Base-by-base conservation (phyloP, 352 stramenopile genomes). In the Phytopythium delawarense region DNA sequence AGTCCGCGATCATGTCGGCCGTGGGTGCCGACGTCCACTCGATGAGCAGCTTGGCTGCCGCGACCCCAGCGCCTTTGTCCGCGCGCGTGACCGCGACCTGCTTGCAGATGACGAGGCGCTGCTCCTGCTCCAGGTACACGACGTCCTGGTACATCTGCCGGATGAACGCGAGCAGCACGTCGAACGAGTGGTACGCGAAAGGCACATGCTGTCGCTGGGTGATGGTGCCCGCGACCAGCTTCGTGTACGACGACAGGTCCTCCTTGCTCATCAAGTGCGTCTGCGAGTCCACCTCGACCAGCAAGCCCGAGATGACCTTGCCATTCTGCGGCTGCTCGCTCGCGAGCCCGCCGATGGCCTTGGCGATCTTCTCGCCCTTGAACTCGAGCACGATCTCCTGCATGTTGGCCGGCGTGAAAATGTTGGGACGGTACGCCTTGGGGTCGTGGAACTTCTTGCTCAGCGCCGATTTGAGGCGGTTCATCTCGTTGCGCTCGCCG, bases 401-500 rank as follows among this genome's bases (percentile, higher is more conserved):
- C 81, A 93, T 95, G 59, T 96, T 96, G 20, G 87, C 87, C 25
- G 86, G 80, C 13, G 86, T 94, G 28, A 84, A 84, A 16, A 96
- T 94, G 49, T 74, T 94, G 5, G 81, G 82, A 63, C 88, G 75
- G 72, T 96, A 92, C 34, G 84, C 67, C 62, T 92, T 96, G 9
- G 87, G 79, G 62, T 95, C 82, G 87, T 91, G 84, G 63, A 95
- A 95, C 65, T 97, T 96, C 61, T 95, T 94, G 35, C 80, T 81
- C 42, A 99, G 66, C 18, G 91, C 94, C 37, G 86, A 92, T 67
- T 98, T 98, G 46, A 99, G 71, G 58, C 94, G 81, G 72, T 97
- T 97, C 96, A 99, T 99, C 74, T 99, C 94, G 64, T 98, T 97
- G 70, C 98, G 98, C 63, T 98, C 92, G n/a, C 97, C 97, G 67